Evolutionary conservation across 108 stramenopile genomes (phyloP), one percentile per base, ranked within the genome.

Genomic region (Thalassiosira profunda): DNA sequence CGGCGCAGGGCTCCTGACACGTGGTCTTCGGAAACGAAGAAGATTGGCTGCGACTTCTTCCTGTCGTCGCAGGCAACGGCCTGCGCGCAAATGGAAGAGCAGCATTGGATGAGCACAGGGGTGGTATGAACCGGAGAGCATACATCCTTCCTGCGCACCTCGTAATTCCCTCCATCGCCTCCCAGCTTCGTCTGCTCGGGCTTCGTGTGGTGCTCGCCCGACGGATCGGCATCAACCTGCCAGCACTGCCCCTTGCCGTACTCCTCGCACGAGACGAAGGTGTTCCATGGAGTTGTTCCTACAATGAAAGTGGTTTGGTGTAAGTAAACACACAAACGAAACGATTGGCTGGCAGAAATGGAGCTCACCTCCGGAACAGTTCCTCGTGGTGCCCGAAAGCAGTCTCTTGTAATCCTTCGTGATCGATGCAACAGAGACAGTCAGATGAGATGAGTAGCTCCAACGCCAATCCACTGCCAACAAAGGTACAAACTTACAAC

Each of bases 11-110:
- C 57, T 10, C 88, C 85, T 4, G 42, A 58, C 11, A 40, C 37
- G 24, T 57, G 28, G 42, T 89, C 85, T 72, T 84, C 83, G 7
- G 88, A 84, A 2, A 82, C 48, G 58, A 82, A 89, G 40, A 82
- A 86, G 8, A 31, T 60, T 5, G 61, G 61, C 15, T 36, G 44
- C 25, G 42, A 11, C 4, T 57, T 37, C n/a, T 80, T 47, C 14
- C 24, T 45, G 48, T 37, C 42, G 58, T 72, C 66, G 15, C 42
- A 70, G 10, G 84, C 77, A 54, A 82, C 48, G 3, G 48, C 26
- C n/a, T n/a, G n/a, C n/a, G n/a, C n/a, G n/a, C n/a, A n/a, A n/a
- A n/a, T n/a, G n/a, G n/a, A n/a, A n/a, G n/a, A n/a, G n/a, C n/a
- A n/a, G n/a, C n/a, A n/a, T n/a, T n/a, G n/a, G n/a, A n/a, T n/a